Evolutionary conservation across 345 rosid species (phyloP), one percentile per base, ranked within the genome.

Genomic region (Aethionema arabicum): DNA sequence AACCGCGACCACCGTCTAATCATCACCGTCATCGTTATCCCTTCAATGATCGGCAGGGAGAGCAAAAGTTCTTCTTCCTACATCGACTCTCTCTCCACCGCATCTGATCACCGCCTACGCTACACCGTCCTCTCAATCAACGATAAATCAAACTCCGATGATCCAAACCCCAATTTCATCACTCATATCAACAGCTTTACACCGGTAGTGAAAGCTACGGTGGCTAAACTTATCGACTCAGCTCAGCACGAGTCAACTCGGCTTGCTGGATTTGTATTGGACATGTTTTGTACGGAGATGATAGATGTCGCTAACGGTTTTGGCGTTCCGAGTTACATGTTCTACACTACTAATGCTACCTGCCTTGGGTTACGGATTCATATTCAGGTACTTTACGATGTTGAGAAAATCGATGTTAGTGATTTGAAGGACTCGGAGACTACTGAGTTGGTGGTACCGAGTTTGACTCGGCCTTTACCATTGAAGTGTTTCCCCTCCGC

Each of bases 261-360:
- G 21, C 69, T 85, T 2, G 86, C 79, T 6, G 84, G 84, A 29
- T 37, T 86, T 48, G 76, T 83, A 30, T 45, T 82, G 11, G 92
- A 78, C 69, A 67, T 86, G 84, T 78, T 82, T 40, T 82, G 81
- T 64, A 75, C 68, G 0, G 5, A 53, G 3, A 72, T 82, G 77
- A 77, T 82, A 0, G 87, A 86, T 7, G 70, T 80, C 2, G 90
- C 85, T 0, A 61, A 70, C 36, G 84, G 82, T 32, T 51, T 78
- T 7, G 40, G 56, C 0, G 63, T 76, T 9, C 86, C 95, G 6
- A 65, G 62, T 54, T 84, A 86, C 63, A 4, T 84, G 29, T 83
- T 78, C 39, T 82, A 10, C 68, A 65, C 6, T 73, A 79, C 0
- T 21, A 58, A 74, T 55, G 82, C 90, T 0, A 61, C 77, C 3